phyloP scores from a whole-genome alignment of 495 filamentous ascomycete species.

The Penicillium salamii region DNA sequence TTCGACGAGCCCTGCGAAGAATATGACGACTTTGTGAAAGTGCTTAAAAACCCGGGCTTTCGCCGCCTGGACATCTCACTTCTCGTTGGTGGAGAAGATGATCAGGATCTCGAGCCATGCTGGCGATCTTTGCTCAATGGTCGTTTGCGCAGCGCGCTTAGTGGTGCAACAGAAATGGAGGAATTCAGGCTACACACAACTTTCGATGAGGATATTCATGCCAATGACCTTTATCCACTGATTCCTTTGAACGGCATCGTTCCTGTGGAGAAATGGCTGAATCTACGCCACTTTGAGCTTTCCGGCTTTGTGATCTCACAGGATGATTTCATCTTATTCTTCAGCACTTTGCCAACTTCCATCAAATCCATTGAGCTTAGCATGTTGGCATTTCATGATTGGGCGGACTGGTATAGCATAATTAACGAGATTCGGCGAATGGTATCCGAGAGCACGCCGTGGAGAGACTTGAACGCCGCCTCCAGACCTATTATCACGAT shows the following conservation, averaged over 20 bases:
- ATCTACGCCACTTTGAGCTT: constrained; percentile 25
- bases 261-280: constrained; percentile 16
- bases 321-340: constrained; percentile 13
- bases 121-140: constrained; percentile 13
- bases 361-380: constrained; percentile 15
- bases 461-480: constrained; percentile 4
- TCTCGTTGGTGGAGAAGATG: constrained; percentile 1
- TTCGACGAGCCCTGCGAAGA: constrained; percentile 14
- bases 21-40: neutral
- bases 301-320: constrained; percentile 20
- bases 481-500: constrained; percentile 4
- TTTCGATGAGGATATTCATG: neutral
- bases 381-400: constrained; percentile 10
- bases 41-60: constrained; percentile 6
- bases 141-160: constrained; percentile 5
- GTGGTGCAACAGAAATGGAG: constrained; percentile 9
- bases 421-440: constrained; percentile 11
- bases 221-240: neutral
- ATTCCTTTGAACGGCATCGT: constrained; percentile 18
- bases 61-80: constrained; percentile 6
- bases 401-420: constrained; percentile 5
- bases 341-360: constrained; percentile 11
- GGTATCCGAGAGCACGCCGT: constrained; percentile 8
- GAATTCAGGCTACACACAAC: constrained; percentile 9
- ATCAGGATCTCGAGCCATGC: neutral